phyloP scores from a whole-genome alignment of 805 yeast species.

The Metschnikowia koreensis region DNA sequence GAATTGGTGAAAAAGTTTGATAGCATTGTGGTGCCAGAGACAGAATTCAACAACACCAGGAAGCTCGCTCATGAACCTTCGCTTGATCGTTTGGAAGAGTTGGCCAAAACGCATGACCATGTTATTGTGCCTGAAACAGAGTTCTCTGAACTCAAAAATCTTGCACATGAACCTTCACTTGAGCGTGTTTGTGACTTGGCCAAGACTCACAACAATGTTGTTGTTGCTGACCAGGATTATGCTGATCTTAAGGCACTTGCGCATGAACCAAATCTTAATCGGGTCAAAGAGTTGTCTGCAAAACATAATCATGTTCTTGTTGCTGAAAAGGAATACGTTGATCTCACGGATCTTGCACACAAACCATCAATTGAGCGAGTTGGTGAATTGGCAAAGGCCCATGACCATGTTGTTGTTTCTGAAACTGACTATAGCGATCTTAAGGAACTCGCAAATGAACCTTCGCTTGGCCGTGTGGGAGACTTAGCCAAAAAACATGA shows the following conservation, averaged over 20 bases:
- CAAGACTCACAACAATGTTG: background rate
- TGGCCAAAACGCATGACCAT: slow-evolving; percentile 2
- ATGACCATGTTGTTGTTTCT: slow-evolving; percentile 1
- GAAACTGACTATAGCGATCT: slow-evolving; percentile 1
- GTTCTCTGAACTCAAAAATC: slow-evolving; percentile 1
- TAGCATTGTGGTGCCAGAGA: background rate
- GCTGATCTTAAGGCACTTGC: background rate
- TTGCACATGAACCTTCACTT: slow-evolving; percentile 9
- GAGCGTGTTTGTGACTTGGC: slow-evolving; percentile 7
- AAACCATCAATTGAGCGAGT: slow-evolving; percentile 8
- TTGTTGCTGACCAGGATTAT: slow-evolving; percentile 1
- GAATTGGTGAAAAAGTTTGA: slow-evolving; percentile 1
- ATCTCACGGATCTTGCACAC: slow-evolving; percentile 4
- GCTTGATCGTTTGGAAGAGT: slow-evolving; percentile 7
- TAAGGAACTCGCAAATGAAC: slow-evolving; percentile 2
- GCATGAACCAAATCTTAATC: slow-evolving; percentile 19
- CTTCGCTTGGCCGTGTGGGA: slow-evolving; percentile 8
- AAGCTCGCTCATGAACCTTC: slow-evolving; percentile 8
- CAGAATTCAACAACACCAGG: slow-evolving; percentile 1
- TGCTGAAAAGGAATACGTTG: slow-evolving; percentile 6
- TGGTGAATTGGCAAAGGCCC: slow-evolving; percentile 1
- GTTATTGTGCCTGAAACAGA: slow-evolving; percentile 6
- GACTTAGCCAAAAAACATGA: slow-evolving; percentile 6
- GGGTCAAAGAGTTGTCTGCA: slow-evolving; percentile 16
- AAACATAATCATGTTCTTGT: slow-evolving; percentile 11